phyloP scores from a whole-genome alignment of 495 filamentous ascomycete genomes.

The Usnea hakonensis region DNA sequence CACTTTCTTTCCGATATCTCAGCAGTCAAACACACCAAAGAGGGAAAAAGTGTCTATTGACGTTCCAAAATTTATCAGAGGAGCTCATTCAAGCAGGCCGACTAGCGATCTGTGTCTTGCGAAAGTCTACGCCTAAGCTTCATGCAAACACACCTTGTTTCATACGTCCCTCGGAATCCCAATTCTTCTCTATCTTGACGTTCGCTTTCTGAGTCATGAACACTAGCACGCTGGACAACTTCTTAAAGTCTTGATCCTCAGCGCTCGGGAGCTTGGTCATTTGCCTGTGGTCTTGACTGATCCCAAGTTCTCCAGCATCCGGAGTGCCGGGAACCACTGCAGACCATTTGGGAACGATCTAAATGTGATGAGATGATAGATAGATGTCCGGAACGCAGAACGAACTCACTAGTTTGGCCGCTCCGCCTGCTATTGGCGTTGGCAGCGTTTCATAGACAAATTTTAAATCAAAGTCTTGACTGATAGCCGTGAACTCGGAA shows the following conservation, averaged over 20 bases:
- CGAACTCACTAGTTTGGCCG: neutral
- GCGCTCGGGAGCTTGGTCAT: conserved; percentile 11
- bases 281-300: conserved; percentile 9
- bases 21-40: too few relatives aligned
- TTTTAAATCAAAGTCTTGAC: conserved; percentile 8
- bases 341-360: conserved; percentile 17
- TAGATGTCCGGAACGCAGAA: neutral
- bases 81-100: too few relatives aligned
- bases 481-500: conserved; percentile 4
- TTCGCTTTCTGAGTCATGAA: conserved; percentile 4
- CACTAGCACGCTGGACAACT: neutral
- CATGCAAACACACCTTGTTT: neutral
- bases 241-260: conserved; percentile 1
- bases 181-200: conserved; percentile 7
- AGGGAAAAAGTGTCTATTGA: too few relatives aligned
- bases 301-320: conserved; percentile 9
- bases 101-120: too few relatives aligned
- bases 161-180: neutral
- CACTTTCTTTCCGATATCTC: too few relatives aligned
- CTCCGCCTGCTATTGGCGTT: conserved; percentile 1
- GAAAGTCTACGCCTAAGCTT: neutral
- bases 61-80: too few relatives aligned
- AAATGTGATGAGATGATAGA: neutral
- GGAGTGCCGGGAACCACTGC: conserved; percentile 15
- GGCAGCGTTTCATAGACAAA: conserved; percentile 10